These are phyloP conservation scores for Waltiozyma sp. DNA, from an alignment of 1,139 yeast genomes.

Conservation along the genomic window DNA sequence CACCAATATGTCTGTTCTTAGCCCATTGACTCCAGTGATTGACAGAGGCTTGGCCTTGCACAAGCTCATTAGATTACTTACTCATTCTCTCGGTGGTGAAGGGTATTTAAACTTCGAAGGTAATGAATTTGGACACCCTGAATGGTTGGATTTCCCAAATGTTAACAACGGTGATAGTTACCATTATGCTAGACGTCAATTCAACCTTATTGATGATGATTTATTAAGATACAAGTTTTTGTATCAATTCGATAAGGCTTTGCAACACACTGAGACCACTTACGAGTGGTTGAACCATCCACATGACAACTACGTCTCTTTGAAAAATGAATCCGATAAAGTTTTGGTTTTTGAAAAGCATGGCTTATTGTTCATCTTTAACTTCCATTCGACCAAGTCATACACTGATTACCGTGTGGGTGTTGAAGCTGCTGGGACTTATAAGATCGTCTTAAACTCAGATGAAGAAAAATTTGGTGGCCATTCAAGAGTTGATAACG, in stretches of 20 bases:
- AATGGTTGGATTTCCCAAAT: conserved; percentile 96
- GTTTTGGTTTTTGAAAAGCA: conserved; percentile 83
- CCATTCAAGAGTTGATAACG: conserved; percentile 53
- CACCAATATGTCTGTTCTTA: conserved; percentile 77
- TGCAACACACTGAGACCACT: conserved; percentile 65
- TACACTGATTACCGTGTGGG: conserved; percentile 85
- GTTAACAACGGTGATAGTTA: conserved; percentile 79
- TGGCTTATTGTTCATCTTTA: conserved; percentile 74
- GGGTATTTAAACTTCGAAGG: conserved; percentile 95
- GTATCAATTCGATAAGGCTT: conserved; percentile 68
- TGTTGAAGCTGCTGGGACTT: conserved; percentile 68
- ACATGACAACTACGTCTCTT: conserved; percentile 73
- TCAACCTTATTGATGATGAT: conserved; percentile 72
- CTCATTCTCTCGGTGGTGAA: conserved; percentile 89
- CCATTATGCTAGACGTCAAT: conserved; percentile 92
- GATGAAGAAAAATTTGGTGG: conserved; percentile 75
- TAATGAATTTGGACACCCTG: conserved; percentile 97
- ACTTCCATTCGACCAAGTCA: conserved; percentile 79
- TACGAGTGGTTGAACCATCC: conserved; percentile 66
- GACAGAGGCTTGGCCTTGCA: conserved; percentile 88
- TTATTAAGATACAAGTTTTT: conserved; percentile 69
- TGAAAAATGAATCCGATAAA: conserved; percentile 83
- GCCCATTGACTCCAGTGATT: conserved; percentile 63
- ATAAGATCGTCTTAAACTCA: conserved; percentile 62
- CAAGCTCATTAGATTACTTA: conserved; percentile 76